phyloP scores from a whole-genome alignment of 164 flowering plant genomes.

The Magnolia kwangsiensis region DNA sequence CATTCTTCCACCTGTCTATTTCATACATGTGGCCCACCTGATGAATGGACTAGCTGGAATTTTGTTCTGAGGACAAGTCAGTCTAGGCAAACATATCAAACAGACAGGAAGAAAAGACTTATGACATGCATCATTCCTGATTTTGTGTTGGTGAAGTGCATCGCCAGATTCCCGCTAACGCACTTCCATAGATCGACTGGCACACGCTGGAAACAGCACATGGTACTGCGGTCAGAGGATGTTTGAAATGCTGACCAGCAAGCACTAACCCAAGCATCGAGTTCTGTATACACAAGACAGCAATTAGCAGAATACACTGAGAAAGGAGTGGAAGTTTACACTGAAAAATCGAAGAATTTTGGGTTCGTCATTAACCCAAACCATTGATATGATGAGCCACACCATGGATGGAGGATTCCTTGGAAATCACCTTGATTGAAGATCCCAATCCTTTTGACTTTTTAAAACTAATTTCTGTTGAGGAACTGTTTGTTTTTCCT shows the following conservation, averaged over 20 bases:
- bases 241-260: slow-evolving; percentile 80
- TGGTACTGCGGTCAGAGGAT: slow-evolving; percentile 84
- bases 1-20: too few relatives aligned
- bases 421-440: too few relatives aligned
- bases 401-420: background rate
- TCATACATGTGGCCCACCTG: too few relatives aligned
- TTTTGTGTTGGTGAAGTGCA: slow-evolving; percentile 3
- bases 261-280: slow-evolving; percentile 91
- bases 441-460: too few relatives aligned
- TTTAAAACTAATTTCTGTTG: too few relatives aligned
- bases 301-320: background rate
- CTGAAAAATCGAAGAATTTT: background rate
- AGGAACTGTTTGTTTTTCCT: too few relatives aligned
- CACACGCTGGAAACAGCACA: slow-evolving; percentile 92
- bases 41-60: too few relatives aligned
- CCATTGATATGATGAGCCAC: background rate
- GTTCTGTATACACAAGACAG: slow-evolving; percentile 37
- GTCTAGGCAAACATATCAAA: too few relatives aligned
- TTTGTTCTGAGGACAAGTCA: too few relatives aligned
- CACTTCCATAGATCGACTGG: slow-evolving; percentile 79
- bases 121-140: background rate
- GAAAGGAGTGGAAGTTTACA: background rate
- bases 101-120: too few relatives aligned
- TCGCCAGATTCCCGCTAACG: slow-evolving; percentile 79
- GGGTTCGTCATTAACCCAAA: background rate